phyloP scores from a whole-genome alignment of 2,329 filamentous ascomycete species.

The Madurella mycetomatis region DNA sequence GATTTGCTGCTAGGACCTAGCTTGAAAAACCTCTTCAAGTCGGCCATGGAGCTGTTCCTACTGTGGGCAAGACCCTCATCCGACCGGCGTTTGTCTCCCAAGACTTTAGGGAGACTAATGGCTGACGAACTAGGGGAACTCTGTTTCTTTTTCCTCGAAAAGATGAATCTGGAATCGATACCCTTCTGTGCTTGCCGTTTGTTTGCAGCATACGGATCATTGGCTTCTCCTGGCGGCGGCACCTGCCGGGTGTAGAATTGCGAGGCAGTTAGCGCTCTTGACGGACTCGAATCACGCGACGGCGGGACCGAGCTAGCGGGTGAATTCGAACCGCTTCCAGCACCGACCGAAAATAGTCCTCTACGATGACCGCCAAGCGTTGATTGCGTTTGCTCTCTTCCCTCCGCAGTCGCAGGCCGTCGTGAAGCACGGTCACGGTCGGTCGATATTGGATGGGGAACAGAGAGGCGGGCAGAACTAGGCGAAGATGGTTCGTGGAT shows the following conservation, averaged over 20 bases:
- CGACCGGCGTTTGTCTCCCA: constrained; percentile 47
- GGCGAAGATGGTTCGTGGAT: constrained; percentile 47
- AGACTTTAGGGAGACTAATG: constrained; percentile 44
- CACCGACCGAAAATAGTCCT: constrained; percentile 49
- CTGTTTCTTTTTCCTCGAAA: constrained; percentile 68
- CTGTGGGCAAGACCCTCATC: constrained; percentile 46
- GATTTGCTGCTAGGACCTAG: constrained; percentile 66
- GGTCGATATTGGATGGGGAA: constrained; percentile 38
- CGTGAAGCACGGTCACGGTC: constrained; percentile 35
- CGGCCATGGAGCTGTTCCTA: constrained; percentile 79
- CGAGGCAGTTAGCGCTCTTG: constrained; percentile 56
- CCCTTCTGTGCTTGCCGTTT: constrained; percentile 65
- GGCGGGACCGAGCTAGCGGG: constrained; percentile 48
- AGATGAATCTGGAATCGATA: constrained; percentile 80
- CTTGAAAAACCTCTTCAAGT: constrained; percentile 95
- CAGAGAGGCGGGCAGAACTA: constrained; percentile 37
- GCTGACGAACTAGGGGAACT: constrained; percentile 52
- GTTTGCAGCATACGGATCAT: constrained; percentile 83
- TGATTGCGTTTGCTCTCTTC: constrained; percentile 25
- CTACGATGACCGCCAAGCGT: constrained; percentile 41
- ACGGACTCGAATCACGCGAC: constrained; percentile 62
- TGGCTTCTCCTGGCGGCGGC: constrained; percentile 71
- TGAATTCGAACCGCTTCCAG: constrained; percentile 36
- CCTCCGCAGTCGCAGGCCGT: constrained; percentile 38
- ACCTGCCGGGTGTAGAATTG: constrained; percentile 68